phyloP scores from a whole-genome alignment of 345 rosid genomes.

The Abelmoschus esculentus region DNA sequence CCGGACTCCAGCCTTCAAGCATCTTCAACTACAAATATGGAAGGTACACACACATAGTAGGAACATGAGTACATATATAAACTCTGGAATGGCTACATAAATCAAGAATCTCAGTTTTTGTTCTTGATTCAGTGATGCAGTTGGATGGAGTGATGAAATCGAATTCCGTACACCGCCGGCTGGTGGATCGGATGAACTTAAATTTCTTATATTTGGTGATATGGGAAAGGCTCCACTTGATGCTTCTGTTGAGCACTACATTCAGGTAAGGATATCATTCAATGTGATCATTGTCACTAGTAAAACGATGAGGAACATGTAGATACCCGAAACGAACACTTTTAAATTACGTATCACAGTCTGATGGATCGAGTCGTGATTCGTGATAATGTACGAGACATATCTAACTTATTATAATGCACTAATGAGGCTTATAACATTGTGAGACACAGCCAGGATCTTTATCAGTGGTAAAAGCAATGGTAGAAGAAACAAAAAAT shows the following conservation, averaged over 20 bases:
- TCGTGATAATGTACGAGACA: too few relatives aligned
- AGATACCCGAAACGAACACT: too few relatives aligned
- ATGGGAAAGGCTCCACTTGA: conserved; percentile 77
- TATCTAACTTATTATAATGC: not conserved
- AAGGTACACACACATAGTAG: conserved; percentile 37
- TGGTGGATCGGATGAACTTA: conserved; percentile 45
- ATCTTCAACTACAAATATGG: conserved; percentile 50
- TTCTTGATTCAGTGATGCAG: conserved; percentile 30
- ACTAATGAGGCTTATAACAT: not conserved
- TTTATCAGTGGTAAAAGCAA: conserved; percentile 40
- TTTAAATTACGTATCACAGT: too few relatives aligned
- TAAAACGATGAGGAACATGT: too few relatives aligned
- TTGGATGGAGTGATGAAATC: conserved; percentile 51
- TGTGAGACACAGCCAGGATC: conserved; percentile 46
- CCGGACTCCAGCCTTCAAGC: conserved; percentile 44
- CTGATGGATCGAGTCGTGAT: too few relatives aligned
- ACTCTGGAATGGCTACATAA: too few relatives aligned
- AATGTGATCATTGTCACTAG: not conserved
- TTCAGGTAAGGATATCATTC: conserved; percentile 33
- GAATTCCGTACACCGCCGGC: conserved; percentile 50
- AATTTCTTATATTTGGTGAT: conserved; percentile 53
- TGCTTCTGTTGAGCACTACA: conserved; percentile 53
- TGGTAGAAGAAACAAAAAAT: conserved; percentile 32
- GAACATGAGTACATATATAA: not conserved
- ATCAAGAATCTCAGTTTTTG: not conserved